phyloP scores from a whole-genome alignment of 805 yeast species.

The Candida patagonica region DNA sequence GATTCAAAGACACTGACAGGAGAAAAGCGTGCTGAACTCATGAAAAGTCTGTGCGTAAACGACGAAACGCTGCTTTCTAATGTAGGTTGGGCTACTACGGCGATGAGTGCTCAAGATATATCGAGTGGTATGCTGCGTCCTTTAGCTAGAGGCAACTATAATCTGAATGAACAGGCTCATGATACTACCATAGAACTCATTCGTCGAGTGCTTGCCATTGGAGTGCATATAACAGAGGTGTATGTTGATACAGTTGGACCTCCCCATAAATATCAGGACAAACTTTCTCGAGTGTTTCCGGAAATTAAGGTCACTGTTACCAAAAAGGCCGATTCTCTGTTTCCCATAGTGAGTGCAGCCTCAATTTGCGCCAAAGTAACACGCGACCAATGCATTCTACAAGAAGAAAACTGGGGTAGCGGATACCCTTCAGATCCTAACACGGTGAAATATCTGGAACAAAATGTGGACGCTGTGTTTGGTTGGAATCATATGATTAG shows the following conservation, averaged over 20 bases:
- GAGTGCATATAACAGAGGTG: slow-evolving; percentile 59
- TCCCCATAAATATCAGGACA: slow-evolving; percentile 72
- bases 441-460: slow-evolving; percentile 67
- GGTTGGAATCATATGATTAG: slow-evolving; percentile 80
- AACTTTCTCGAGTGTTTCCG: slow-evolving; percentile 64
- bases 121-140: slow-evolving; percentile 79
- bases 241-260: slow-evolving; percentile 98
- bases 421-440: slow-evolving; percentile 94
- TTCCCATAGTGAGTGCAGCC: slow-evolving; percentile 89
- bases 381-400: slow-evolving; percentile 53
- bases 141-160: slow-evolving; percentile 42
- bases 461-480: slow-evolving; percentile 56
- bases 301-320: slow-evolving; percentile 65
- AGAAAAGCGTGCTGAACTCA: slow-evolving; percentile 51
- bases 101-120: slow-evolving; percentile 80
- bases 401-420: slow-evolving; percentile 50
- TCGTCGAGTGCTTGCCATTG: slow-evolving; percentile 48
- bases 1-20: slow-evolving; percentile 87
- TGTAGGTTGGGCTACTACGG: slow-evolving; percentile 82
- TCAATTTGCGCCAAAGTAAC: slow-evolving; percentile 95
- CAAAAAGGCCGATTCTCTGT: slow-evolving; percentile 89
- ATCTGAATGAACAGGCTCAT: slow-evolving; percentile 93
- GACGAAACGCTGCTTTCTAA: slow-evolving; percentile 39
- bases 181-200: slow-evolving; percentile 83
- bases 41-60: slow-evolving; percentile 48